These are phyloP conservation scores for Bipolaris sorokiniana DNA, from an alignment of 2,329 filamentous ascomycete species.

Conservation along the genomic window DNA sequence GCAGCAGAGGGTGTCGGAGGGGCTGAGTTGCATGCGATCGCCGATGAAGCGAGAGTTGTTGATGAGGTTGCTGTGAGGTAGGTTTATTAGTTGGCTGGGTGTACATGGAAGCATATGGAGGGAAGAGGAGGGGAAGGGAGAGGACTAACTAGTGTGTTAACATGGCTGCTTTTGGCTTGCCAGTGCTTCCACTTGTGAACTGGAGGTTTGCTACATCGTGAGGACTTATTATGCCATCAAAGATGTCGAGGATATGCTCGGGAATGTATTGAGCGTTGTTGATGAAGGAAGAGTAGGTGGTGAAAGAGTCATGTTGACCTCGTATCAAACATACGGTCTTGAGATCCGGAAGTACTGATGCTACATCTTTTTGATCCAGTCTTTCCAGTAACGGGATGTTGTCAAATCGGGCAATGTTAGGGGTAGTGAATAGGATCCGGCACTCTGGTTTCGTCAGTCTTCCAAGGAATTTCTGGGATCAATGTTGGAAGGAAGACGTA, in stretches of 20 bases:
- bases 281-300: conserved; percentile 66
- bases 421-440: conserved; percentile 75
- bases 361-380: conserved; percentile 30
- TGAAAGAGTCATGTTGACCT: conserved; percentile 55
- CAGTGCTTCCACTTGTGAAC: conserved; percentile 49
- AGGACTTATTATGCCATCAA: conserved; percentile 44
- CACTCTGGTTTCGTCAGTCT: conserved; percentile 58
- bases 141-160: conserved; percentile 46
- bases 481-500: conserved; percentile 45
- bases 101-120: not conserved
- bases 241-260: conserved; percentile 44
- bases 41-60: conserved; percentile 58
- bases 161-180: conserved; percentile 49
- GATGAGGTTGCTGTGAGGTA: conserved; percentile 41
- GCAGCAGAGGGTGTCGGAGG: conserved; percentile 74
- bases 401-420: conserved; percentile 69
- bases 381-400: conserved; percentile 64
- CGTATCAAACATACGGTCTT: conserved; percentile 43
- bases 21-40: conserved; percentile 72
- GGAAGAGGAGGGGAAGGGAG: not conserved
- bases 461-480: not conserved
- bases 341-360: conserved; percentile 34
- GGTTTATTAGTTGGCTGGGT: conserved; percentile 1
- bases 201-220: conserved; percentile 47
- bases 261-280: conserved; percentile 37